These are phyloP conservation scores for Epichloe coenophiala DNA, from an alignment of 2,329 filamentous ascomycete genomes.

Conservation along the genomic window DNA sequence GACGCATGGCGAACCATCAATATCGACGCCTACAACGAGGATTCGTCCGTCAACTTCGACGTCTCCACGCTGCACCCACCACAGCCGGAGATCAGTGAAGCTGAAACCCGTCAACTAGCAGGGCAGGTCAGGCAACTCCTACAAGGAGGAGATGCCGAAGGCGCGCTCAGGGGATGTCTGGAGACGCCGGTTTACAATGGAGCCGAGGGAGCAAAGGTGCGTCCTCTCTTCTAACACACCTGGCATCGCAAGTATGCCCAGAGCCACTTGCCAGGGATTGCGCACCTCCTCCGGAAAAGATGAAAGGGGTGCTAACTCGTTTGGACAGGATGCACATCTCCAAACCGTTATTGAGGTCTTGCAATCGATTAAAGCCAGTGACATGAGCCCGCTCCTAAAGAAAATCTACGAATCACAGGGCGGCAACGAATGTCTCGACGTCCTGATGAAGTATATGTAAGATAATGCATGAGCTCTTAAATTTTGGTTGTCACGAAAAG, in stretches of 20 bases:
- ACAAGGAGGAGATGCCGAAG: constrained; percentile 74
- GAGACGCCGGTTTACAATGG: constrained; percentile 72
- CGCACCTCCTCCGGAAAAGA: background rate
- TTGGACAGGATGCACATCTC: constrained; percentile 62
- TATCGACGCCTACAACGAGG: constrained; percentile 80
- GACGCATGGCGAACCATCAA: constrained; percentile 80
- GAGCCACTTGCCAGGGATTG: background rate
- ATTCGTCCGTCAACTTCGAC: constrained; percentile 86
- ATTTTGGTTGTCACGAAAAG: background rate
- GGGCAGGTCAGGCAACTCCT: constrained; percentile 79
- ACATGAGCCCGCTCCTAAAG: constrained; percentile 82
- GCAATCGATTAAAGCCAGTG: constrained; percentile 88
- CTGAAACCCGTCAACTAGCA: constrained; percentile 64
- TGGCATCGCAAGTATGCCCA: background rate
- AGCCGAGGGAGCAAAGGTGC: constrained; percentile 42
- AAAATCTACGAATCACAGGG: constrained; percentile 66
- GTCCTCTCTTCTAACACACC: background rate
- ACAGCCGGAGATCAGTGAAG: constrained; percentile 58
- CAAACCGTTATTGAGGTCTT: constrained; percentile 84
- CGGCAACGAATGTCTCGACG: constrained; percentile 76
- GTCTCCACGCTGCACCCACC: constrained; percentile 69
- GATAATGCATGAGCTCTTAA: background rate
- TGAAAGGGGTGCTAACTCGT: background rate
- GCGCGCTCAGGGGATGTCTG: constrained; percentile 69
- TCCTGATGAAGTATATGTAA: constrained; percentile 95